A percentile compares a stretch with the other conserved stretches of the same genome.
phyloP scores from a whole-genome alignment of 768 basidiomycete genomes.

The Mycena kentingensis region DNA sequence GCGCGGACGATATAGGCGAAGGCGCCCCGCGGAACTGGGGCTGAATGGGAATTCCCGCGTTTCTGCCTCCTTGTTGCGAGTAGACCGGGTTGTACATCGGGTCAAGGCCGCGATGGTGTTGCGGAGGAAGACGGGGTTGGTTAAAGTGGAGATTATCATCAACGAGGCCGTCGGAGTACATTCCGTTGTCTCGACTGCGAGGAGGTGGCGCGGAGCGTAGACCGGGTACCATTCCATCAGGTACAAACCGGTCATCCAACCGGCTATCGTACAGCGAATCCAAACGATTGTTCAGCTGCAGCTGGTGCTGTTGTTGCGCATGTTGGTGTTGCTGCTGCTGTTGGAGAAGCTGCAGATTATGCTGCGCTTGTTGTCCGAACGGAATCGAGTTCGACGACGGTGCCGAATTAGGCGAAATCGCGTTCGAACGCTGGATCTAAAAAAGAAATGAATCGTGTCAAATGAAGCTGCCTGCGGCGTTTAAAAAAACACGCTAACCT shows the following conservation, averaged over 20 bases:
- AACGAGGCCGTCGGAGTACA: constrained; percentile 59
- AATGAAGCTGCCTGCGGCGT: not conserved
- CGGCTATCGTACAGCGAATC: constrained; percentile 76
- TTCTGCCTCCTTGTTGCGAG: constrained; percentile 57
- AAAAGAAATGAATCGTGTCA: not conserved
- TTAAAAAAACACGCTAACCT: constrained; percentile 47
- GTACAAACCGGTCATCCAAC: constrained; percentile 76
- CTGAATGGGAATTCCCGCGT: constrained; percentile 55
- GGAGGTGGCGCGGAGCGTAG: constrained; percentile 67
- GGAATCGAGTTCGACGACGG: constrained; percentile 30
- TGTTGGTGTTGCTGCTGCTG: constrained; percentile 47
- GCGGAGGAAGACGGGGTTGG: constrained; percentile 54
- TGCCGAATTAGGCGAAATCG: constrained; percentile 21
- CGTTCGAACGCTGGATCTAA: constrained; percentile 37
- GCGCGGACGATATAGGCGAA: constrained; percentile 55
- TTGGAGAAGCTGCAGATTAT: constrained; percentile 41
- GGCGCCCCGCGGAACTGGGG: constrained; percentile 69
- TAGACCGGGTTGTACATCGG: constrained; percentile 59
- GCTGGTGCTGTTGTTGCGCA: constrained; percentile 43
- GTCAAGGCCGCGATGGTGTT: constrained; percentile 54
- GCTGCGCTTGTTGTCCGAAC: constrained; percentile 39
- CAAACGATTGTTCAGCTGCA: constrained; percentile 50
- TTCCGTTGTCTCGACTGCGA: constrained; percentile 57
- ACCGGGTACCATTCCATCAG: constrained; percentile 86
- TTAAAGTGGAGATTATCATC: constrained; percentile 67